Evolutionary conservation across 805 yeast species (phyloP).

Genomic region (Saturnispora quitensis): DNA sequence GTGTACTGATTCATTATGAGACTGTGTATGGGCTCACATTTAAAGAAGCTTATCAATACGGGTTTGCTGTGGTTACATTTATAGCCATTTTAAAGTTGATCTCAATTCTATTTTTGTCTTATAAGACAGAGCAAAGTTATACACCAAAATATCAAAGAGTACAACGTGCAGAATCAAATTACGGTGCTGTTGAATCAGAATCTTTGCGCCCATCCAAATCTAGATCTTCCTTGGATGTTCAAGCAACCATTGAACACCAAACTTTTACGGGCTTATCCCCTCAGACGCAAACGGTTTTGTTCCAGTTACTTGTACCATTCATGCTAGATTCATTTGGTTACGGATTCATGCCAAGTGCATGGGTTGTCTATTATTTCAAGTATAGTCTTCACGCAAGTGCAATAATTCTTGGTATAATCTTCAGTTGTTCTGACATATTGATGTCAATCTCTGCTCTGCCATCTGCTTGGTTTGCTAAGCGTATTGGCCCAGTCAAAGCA

Average conservation of each 20-base stretch:
- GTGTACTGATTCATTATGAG: conserved; percentile 44
- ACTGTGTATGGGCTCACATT: conserved; percentile 26
- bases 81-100: conserved; percentile 45
- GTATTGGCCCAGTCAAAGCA: conserved; percentile 71
- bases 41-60: conserved; percentile 42
- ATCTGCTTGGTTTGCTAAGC: conserved; percentile 59
- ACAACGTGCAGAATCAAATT: neutral
- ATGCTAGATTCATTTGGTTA: conserved; percentile 82
- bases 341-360: conserved; percentile 82
- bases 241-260: conserved; percentile 18
- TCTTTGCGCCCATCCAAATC: neutral
- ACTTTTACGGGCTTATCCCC: conserved; percentile 32
- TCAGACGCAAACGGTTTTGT: conserved; percentile 34
- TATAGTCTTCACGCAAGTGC: conserved; percentile 46
- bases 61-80: conserved; percentile 48
- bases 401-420: conserved; percentile 53
- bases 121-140: conserved; percentile 39
- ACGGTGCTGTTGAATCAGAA: neutral
- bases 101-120: conserved; percentile 42
- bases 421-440: conserved; percentile 52
- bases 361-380: conserved; percentile 79
- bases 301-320: conserved; percentile 49
- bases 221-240: conserved; percentile 13
- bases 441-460: conserved; percentile 68
- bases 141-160: conserved; percentile 17